Evolutionary conservation across 108 stramenopile genomes (phyloP).

Genomic region (Skeletonema tropicum): DNA sequence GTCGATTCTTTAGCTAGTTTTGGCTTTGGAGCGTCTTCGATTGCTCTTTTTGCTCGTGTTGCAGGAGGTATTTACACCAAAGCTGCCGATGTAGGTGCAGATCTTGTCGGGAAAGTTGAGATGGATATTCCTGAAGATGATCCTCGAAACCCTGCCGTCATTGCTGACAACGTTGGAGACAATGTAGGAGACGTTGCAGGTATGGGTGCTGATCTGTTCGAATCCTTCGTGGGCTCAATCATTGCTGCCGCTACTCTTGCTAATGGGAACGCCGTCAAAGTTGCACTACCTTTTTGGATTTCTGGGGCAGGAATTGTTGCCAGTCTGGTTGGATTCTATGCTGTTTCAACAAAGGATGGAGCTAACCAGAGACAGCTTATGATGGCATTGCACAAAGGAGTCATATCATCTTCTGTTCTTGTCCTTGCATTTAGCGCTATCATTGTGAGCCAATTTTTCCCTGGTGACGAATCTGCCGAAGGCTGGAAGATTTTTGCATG

Average conservation of each 20-base stretch:
- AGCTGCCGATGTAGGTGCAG: conserved; percentile 97
- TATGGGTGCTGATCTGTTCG: conserved; percentile 86
- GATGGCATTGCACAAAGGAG: conserved; percentile 76
- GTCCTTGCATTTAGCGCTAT: conserved; percentile 60
- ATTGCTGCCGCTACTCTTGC: conserved; percentile 91
- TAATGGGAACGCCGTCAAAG: conserved; percentile 60
- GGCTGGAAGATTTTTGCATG: conserved; percentile 79
- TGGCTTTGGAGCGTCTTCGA: conserved; percentile 95
- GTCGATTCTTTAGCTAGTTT: conserved; percentile 42
- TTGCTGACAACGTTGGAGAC: conserved; percentile 98
- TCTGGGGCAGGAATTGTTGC: conserved; percentile 88
- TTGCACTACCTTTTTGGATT: conserved; percentile 90
- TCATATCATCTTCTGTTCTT: conserved; percentile 74
- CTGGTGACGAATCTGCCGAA: conserved; percentile 37
- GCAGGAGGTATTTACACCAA: conserved; percentile 99
- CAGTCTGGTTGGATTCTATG: conserved; percentile 75
- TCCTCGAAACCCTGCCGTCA: conserved; percentile 96
- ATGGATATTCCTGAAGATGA: conserved; percentile 97
- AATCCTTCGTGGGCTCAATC: conserved; percentile 91
- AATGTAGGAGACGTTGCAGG: conserved; percentile 96
- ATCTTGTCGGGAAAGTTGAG: conserved; percentile 97
- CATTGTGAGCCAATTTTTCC: conserved; percentile 56
- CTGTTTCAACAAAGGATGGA: conserved; percentile 65
- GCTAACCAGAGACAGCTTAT: conserved; percentile 74
- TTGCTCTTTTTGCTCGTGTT: conserved; percentile 97